A percentile compares a stretch with the other conserved stretches of the same genome.
Conservation (phyloP, 2,329 filamentous ascomycete species). For the Fusarium domesticum region DNA sequence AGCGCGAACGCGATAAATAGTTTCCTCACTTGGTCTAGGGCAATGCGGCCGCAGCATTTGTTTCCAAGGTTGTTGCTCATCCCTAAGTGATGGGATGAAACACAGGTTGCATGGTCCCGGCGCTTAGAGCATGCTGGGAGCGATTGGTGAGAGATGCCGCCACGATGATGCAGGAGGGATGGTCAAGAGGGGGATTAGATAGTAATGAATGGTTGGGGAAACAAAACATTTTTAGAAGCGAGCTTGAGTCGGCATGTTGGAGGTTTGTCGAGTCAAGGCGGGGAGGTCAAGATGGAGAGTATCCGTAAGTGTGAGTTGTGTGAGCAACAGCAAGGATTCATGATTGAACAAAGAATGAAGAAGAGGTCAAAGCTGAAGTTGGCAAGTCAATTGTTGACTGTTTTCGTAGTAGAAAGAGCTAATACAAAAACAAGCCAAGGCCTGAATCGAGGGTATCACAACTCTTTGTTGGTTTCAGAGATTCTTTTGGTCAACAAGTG, state of each 20-base stretch:
- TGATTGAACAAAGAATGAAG: too few relatives aligned
- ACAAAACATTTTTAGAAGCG: background rate
- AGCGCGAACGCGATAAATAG: slow-evolving; percentile 27
- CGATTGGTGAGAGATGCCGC: background rate
- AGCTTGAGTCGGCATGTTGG: too few relatives aligned
- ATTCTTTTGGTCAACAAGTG: background rate
- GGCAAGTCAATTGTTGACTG: too few relatives aligned
- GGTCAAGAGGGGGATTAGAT: background rate
- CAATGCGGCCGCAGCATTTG: background rate
- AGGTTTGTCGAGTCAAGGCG: too few relatives aligned
- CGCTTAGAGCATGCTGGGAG: background rate
- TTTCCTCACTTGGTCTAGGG: slow-evolving; percentile 7
- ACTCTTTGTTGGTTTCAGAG: background rate
- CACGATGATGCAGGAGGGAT: background rate
- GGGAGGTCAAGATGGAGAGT: too few relatives aligned
- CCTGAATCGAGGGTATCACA: background rate
- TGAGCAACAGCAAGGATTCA: too few relatives aligned
- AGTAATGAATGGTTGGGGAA: background rate
- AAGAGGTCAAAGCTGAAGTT: too few relatives aligned
- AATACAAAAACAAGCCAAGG: background rate
- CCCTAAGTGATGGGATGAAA: background rate
- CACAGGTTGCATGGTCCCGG: too few relatives aligned
- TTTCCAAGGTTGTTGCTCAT: background rate
- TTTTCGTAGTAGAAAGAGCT: too few relatives aligned
- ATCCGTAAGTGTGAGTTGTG: too few relatives aligned